These are phyloP conservation scores for Colletotrichum sp. DNA, from an alignment of 2,329 filamentous ascomycete species.

Conservation along the genomic window DNA sequence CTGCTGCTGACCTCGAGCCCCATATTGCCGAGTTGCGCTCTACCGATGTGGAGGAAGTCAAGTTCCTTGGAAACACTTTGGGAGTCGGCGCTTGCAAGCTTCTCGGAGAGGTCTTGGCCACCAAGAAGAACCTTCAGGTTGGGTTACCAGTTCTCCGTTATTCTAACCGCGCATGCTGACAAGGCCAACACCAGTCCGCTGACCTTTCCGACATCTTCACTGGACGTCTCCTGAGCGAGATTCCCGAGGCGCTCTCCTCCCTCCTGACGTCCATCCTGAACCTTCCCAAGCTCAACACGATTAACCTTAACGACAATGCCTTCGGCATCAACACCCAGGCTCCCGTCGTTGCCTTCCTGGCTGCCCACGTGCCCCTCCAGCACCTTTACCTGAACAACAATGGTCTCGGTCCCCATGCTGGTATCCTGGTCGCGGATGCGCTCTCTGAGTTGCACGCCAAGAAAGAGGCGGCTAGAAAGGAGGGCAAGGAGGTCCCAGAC, in stretches of 20 bases:
- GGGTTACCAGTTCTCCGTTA: slow-evolving; percentile 12
- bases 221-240: slow-evolving; percentile 89
- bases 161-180: background rate
- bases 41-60: slow-evolving; percentile 84
- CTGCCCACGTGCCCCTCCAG: slow-evolving; percentile 85
- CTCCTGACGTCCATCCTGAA: slow-evolving; percentile 88
- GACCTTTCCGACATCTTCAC: slow-evolving; percentile 99
- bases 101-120: slow-evolving; percentile 81
- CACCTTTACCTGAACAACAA: slow-evolving; percentile 99
- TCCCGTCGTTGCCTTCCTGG: slow-evolving; percentile 90
- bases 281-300: slow-evolving; percentile 83
- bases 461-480: slow-evolving; percentile 79
- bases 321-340: slow-evolving; percentile 96
- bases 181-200: slow-evolving; percentile 58
- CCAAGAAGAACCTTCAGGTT: slow-evolving; percentile 83
- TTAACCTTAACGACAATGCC: slow-evolving; percentile 97
- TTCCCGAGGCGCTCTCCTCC: slow-evolving; percentile 84
- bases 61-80: slow-evolving; percentile 88
- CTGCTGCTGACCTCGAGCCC: slow-evolving; percentile 82
- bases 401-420: slow-evolving; percentile 89
- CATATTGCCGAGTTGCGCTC: slow-evolving; percentile 79
- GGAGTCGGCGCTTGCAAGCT: slow-evolving; percentile 87
- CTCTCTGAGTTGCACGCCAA: slow-evolving; percentile 82
- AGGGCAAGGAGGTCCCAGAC: slow-evolving; percentile 75
- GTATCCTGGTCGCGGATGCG: slow-evolving; percentile 86